Evolutionary conservation across 441 rosid genomes (phyloP).

Genomic region (Aquilaria agallochum): DNA sequence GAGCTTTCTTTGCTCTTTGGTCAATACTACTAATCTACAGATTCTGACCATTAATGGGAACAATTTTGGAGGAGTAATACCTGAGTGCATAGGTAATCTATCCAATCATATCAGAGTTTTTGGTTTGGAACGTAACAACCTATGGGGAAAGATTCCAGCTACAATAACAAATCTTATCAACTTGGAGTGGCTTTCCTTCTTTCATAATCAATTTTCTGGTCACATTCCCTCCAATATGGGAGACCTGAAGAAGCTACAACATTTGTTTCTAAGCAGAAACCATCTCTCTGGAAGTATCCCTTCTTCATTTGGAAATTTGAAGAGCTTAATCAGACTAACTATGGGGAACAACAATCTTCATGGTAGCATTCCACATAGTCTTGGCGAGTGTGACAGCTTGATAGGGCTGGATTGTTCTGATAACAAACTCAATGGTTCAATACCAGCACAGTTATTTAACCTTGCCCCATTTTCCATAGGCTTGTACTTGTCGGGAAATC

Average conservation of each 20-base stretch:
- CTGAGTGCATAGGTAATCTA: constrained; percentile 1
- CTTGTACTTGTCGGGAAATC: background rate
- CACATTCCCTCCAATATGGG: background rate
- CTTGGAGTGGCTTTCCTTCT: too few relatives aligned
- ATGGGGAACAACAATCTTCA: constrained; percentile 10
- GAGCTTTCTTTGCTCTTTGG: too few relatives aligned
- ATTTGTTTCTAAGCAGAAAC: constrained; percentile 6
- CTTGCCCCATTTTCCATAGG: constrained; percentile 1
- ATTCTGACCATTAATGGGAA: constrained; percentile 1
- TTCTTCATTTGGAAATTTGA: background rate
- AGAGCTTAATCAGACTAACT: background rate
- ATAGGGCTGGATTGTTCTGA: constrained; percentile 15
- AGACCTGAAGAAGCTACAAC: background rate
- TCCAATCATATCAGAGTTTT: constrained; percentile 1
- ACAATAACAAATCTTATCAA: constrained; percentile 4
- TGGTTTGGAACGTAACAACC: background rate
- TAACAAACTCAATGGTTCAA: constrained; percentile 12
- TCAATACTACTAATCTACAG: background rate
- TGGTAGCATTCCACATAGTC: constrained; percentile 12
- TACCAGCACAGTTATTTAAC: constrained; percentile 9
- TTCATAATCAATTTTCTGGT: background rate
- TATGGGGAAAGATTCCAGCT: constrained; percentile 9
- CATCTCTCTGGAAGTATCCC: constrained; percentile 17
- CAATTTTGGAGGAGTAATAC: constrained; percentile 1
- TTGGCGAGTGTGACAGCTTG: constrained; percentile 3